Evolutionary conservation across 2,329 filamentous ascomycete species (phyloP).

Genomic region (Fusarium sp.): DNA sequence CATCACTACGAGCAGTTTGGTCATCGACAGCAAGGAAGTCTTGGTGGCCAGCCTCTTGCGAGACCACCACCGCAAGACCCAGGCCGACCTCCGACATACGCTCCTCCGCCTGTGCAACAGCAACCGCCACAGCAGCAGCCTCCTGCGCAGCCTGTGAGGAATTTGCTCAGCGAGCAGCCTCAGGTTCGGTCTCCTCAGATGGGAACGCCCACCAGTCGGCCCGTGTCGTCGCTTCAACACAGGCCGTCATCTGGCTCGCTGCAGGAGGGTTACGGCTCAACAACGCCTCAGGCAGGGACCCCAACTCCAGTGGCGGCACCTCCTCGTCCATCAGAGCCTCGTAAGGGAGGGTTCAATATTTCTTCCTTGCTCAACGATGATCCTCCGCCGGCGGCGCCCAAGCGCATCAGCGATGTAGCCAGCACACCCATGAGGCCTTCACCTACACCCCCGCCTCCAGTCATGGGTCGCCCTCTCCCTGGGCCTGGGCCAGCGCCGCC

Average conservation of each 20-base stretch:
- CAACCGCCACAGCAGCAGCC: slow-evolving; percentile 54
- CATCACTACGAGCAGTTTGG: slow-evolving; percentile 60
- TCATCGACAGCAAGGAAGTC: slow-evolving; percentile 54
- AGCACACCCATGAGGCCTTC: slow-evolving; percentile 55
- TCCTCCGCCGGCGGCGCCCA: slow-evolving; percentile 60
- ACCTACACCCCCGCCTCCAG: slow-evolving; percentile 62
- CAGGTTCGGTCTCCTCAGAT: slow-evolving; percentile 54
- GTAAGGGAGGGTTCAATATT: slow-evolving; percentile 72
- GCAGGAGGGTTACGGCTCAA: slow-evolving; percentile 47
- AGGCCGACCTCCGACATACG: slow-evolving; percentile 52
- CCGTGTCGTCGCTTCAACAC: slow-evolving; percentile 53
- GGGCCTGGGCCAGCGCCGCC: slow-evolving; percentile 48
- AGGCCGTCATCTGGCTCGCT: slow-evolving; percentile 46
- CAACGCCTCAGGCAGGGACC: slow-evolving; percentile 44
- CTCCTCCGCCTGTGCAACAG: slow-evolving; percentile 44
- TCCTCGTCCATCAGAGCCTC: slow-evolving; percentile 58
- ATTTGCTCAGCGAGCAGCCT: slow-evolving; percentile 54
- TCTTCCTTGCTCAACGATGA: slow-evolving; percentile 74
- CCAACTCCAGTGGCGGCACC: slow-evolving; percentile 52
- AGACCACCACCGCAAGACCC: slow-evolving; percentile 57
- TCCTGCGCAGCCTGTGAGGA: slow-evolving; percentile 53
- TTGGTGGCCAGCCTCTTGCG: slow-evolving; percentile 51
- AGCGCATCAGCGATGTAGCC: slow-evolving; percentile 63
- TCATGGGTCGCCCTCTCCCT: slow-evolving; percentile 56
- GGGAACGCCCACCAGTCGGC: slow-evolving; percentile 51